These are phyloP conservation scores for Fusarium compactum DNA, from an alignment of 2,329 filamentous ascomycete species.

Conservation along the genomic window DNA sequence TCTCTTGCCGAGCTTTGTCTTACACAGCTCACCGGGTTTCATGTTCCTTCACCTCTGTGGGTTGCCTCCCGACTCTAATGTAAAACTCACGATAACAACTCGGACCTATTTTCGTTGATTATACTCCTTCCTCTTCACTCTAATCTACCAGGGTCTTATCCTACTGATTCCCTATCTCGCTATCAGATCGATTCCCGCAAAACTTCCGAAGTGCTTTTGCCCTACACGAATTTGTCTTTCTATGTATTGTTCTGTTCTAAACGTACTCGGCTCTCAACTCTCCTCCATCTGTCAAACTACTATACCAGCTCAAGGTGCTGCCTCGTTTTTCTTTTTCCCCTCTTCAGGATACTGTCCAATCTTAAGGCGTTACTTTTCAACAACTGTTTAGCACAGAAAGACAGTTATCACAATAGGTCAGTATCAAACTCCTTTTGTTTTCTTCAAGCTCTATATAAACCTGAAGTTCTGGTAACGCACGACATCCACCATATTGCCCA, in stretches of 20 bases:
- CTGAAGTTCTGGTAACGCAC: conserved; percentile 32
- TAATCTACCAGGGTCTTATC: conserved; percentile 2
- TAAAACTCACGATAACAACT: conserved; percentile 44
- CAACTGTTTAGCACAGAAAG: background rate
- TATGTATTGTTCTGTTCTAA: background rate
- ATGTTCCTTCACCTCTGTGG: conserved; percentile 15
- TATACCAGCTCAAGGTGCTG: background rate
- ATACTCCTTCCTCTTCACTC: background rate
- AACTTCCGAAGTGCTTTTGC: background rate
- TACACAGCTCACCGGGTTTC: conserved; percentile 24
- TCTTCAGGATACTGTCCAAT: background rate
- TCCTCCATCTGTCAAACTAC: background rate
- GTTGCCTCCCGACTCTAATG: conserved; percentile 37
- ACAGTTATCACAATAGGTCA: background rate
- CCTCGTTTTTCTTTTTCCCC: background rate
- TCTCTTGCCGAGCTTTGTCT: conserved; percentile 27
- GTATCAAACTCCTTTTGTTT: conserved; percentile 28
- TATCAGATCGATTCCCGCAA: conserved; percentile 4
- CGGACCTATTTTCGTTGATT: conserved; percentile 31
- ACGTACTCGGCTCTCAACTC: background rate
- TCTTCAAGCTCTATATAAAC: conserved; percentile 40
- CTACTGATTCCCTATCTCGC: conserved; percentile 15
- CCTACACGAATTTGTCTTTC: background rate
- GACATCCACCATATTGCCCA: conserved; percentile 39
- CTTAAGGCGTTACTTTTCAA: background rate